Base-by-base conservation (phyloP, 1,139 yeast genomes). In the Saccharomyces hybrid region DNA sequence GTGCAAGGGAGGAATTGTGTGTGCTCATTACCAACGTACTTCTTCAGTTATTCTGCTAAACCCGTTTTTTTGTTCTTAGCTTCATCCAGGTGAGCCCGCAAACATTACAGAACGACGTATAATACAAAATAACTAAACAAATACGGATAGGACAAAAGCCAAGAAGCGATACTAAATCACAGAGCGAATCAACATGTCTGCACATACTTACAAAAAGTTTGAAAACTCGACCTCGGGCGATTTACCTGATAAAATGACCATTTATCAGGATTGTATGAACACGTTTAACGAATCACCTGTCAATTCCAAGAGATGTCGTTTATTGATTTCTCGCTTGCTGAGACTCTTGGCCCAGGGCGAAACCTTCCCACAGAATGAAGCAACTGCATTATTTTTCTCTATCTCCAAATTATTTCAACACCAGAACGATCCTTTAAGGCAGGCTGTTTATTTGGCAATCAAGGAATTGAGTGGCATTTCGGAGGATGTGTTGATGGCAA, bases 341-440 rank as follows among this genome's bases (percentile, higher is more conserved):
- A 76, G 89, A 65, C 75, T 86, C 68, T 74, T 91, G 61, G 86
- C 89, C 67, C 79, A 84, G 56, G 98, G 98, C 54, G 97, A 90
- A 68, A 77, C 81, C 49, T 93, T 93, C 74, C 96, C 96, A 50
- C 79, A 84, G 50, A 85, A 83, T 63, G 99, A 95, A 73, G 89
- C 97, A 42, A 93, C 99, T 34, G 85, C 90, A 42, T 78, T 93
- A 67, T 93, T 95, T 73, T 95, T 95, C 73, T 87, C 96, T 44
- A 88, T 93, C 67, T 89, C 97, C 52, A 91, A 93, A 75, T 78
- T 93, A 66, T 93, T 93, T 70, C 99, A 93, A 70, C 96, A 93
- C 73, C 88, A 85, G 71, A 95, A 90, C 70, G 84, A 87, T 42
- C 81, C 96, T 1, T 80, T 93, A 69, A 85, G 99, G 72, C 99